Evolutionary conservation across 2,329 filamentous ascomycete species (phyloP).

Genomic region (Lasiodiplodia sp.): DNA sequence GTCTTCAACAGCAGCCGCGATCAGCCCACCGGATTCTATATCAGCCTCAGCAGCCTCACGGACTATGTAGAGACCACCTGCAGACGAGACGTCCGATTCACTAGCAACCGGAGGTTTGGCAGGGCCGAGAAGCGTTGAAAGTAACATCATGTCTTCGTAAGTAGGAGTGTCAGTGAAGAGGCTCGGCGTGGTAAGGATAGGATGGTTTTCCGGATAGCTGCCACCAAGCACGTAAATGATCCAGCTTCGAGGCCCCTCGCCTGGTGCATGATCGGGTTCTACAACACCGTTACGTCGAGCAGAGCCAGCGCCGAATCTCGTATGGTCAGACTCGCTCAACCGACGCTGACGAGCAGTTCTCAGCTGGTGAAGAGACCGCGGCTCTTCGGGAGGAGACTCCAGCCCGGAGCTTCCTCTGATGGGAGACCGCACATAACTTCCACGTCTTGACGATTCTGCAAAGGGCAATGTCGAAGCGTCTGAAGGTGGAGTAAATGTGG

Average conservation of each 20-base stretch:
- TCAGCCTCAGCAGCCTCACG: conserved; percentile 45
- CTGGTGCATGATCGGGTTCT: conserved; percentile 62
- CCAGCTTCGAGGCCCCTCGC: conserved; percentile 69
- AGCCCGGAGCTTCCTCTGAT: conserved; percentile 46
- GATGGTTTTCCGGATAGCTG: conserved; percentile 73
- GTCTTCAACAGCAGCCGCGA: conserved; percentile 57
- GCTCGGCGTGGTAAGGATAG: conserved; percentile 72
- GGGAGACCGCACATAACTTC: conserved; percentile 46
- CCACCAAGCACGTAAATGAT: conserved; percentile 76
- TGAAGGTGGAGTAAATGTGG: conserved; percentile 41
- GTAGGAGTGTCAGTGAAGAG: conserved; percentile 75
- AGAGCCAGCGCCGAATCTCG: conserved; percentile 67
- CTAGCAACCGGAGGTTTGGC: conserved; percentile 73
- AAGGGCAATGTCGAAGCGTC: conserved; percentile 46
- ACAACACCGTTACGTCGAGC: conserved; percentile 70
- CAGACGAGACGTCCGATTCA: conserved; percentile 68
- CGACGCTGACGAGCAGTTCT: conserved; percentile 59
- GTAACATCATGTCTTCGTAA: conserved; percentile 75
- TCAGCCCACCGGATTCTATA: conserved; percentile 43
- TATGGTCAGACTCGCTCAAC: conserved; percentile 67
- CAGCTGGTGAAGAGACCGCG: conserved; percentile 40
- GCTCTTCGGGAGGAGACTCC: conserved; percentile 52
- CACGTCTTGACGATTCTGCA: conserved; percentile 46
- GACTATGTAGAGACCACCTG: conserved; percentile 67
- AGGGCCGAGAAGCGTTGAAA: conserved; percentile 71